These are phyloP conservation scores for Catharanthus roseus DNA, from an alignment of 257 asterid genomes.

Conservation along the genomic window DNA sequence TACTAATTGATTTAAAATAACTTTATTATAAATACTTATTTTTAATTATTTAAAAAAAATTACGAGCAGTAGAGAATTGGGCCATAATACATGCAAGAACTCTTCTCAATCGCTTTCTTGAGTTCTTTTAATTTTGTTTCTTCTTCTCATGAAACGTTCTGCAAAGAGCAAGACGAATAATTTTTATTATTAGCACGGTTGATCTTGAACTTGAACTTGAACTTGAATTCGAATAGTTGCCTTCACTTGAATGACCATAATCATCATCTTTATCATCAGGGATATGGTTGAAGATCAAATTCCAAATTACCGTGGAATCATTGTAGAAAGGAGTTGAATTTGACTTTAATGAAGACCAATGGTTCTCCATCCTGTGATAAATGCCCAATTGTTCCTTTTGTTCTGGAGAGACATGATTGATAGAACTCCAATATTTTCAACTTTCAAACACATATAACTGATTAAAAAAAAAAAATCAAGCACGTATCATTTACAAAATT, in stretches of 20 bases:
- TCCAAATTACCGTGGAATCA: slow-evolving; percentile 13
- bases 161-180: neutral
- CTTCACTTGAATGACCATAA: neutral
- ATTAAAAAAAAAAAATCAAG: no score
- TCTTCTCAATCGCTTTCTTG: slow-evolving; percentile 6
- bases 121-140: slow-evolving; percentile 9
- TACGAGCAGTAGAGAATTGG: no score
- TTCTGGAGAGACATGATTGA: no score
- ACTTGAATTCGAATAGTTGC: no score
- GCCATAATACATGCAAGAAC: slow-evolving; percentile 14
- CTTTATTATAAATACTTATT: no score
- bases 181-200: neutral
- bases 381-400: neutral
- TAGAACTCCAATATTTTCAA: no score
- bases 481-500: no score
- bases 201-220: neutral
- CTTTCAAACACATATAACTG: no score
- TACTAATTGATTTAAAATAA: no score
- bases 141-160: slow-evolving; percentile 1
- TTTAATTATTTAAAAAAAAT: no score
- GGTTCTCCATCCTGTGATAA: neutral
- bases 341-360: neutral
- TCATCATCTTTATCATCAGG: neutral
- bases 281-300: slow-evolving; percentile 8
- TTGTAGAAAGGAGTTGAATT: neutral